These are phyloP conservation scores for Coemansia sp. DNA, from an alignment of 192 early-diverging fungal species.

Conservation along the genomic window DNA sequence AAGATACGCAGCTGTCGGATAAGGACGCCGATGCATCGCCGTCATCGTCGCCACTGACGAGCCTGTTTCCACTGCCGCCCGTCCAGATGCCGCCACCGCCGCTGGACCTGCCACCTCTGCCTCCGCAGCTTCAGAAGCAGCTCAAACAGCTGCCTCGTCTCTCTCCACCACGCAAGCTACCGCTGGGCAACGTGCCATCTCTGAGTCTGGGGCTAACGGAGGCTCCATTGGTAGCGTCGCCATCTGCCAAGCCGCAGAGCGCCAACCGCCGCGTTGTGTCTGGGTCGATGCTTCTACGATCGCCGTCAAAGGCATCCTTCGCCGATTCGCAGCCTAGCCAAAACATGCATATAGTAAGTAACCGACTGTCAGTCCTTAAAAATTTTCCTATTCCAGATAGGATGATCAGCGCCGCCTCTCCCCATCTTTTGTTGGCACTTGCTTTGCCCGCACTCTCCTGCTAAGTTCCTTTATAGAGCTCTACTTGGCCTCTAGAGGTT, in stretches of 20 bases:
- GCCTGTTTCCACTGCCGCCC: constrained; percentile 39
- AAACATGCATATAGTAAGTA: constrained; percentile 57
- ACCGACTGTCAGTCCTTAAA: not conserved
- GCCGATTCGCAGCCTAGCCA: constrained; percentile 45
- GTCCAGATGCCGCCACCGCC: constrained; percentile 48
- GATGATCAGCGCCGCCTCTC: not conserved
- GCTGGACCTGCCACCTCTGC: constrained; percentile 52
- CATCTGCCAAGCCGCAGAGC: constrained; percentile 33
- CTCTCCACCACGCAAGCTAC: constrained; percentile 56
- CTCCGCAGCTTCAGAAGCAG: constrained; percentile 44
- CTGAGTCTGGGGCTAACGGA: constrained; percentile 39
- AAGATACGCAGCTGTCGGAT: constrained; percentile 17
- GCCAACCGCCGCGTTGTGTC: constrained; percentile 55
- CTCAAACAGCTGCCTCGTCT: constrained; percentile 52
- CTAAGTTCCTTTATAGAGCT: not conserved
- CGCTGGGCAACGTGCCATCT: constrained; percentile 30
- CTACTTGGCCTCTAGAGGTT: not conserved
- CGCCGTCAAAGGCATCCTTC: constrained; percentile 53
- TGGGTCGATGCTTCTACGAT: constrained; percentile 54
- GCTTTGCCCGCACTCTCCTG: not conserved
- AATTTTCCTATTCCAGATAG: constrained; percentile 1
- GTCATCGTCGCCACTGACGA: constrained; percentile 42
- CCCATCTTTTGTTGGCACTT: not conserved
- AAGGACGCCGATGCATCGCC: constrained; percentile 32
- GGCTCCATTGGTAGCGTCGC: constrained; percentile 37